Conservation (phyloP, 352 stramenopile species). For the Phytophthora agathidicida region DNA sequence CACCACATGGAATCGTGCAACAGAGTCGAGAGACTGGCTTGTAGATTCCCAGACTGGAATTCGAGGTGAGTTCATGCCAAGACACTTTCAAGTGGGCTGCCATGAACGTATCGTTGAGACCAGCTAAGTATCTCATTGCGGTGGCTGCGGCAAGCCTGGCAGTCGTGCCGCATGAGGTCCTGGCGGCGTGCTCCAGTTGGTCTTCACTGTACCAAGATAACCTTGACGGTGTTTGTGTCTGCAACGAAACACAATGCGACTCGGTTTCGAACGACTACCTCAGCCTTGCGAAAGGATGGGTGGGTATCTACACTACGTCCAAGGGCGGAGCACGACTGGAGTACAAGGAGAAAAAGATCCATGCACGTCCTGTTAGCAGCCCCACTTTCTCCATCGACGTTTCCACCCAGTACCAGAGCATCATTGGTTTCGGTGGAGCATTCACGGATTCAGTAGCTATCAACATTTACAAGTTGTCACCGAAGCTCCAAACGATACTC, state of each 20-base stretch:
- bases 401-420: slow-evolving; percentile 71
- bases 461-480: slow-evolving; percentile 76
- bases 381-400: slow-evolving; percentile 57
- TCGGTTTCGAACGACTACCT: slow-evolving; percentile 53
- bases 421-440: slow-evolving; percentile 88
- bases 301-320: slow-evolving; percentile 50
- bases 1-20: slow-evolving; percentile 11
- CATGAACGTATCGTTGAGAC: not conserved
- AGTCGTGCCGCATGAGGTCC: not conserved
- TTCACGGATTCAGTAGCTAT: slow-evolving; percentile 89
- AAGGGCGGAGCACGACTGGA: slow-evolving; percentile 49
- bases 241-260: slow-evolving; percentile 61
- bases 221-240: slow-evolving; percentile 61
- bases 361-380: slow-evolving; percentile 22
- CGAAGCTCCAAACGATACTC: slow-evolving; percentile 63
- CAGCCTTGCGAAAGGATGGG: slow-evolving; percentile 34
- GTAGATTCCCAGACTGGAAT: slow-evolving; percentile 6
- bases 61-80: too few species aligned
- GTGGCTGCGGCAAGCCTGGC: not conserved
- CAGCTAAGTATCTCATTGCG: slow-evolving; percentile 15
- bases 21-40: slow-evolving; percentile 14
- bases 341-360: slow-evolving; percentile 38
- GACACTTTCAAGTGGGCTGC: too few species aligned
- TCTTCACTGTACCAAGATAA: slow-evolving; percentile 38
- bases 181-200: slow-evolving; percentile 54